Percentiles rank a stretch among this genome's conserved stretches.
Evolutionary conservation across 768 basidiomycete genomes (phyloP).

Genomic region (Hygrocybe coccinea): DNA sequence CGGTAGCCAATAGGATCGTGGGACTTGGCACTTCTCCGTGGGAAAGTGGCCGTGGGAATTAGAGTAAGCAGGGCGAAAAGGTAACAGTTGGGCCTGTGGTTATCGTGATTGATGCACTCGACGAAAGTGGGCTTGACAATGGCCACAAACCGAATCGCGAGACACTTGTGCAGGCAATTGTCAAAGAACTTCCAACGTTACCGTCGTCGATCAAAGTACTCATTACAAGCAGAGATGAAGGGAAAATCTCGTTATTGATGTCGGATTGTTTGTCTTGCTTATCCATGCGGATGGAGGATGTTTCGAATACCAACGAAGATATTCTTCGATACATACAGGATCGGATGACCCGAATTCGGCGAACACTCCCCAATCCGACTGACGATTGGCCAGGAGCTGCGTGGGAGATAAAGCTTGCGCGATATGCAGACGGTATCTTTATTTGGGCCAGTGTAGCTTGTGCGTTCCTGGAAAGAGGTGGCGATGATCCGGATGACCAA

Average conservation of each 20-base stretch:
- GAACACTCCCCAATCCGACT: background rate
- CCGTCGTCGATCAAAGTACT: background rate
- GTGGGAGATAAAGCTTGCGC: background rate
- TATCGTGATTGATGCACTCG: constrained; percentile 6
- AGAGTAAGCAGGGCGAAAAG: too few relatives aligned
- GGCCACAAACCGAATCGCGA: background rate
- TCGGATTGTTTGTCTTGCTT: background rate
- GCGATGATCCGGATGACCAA: background rate
- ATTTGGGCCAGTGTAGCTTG: background rate
- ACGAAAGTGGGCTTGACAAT: constrained; percentile 2
- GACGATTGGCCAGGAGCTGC: background rate
- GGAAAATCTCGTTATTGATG: background rate
- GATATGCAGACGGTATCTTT: background rate
- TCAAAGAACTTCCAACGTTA: background rate
- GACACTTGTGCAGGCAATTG: background rate
- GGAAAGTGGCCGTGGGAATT: too few relatives aligned
- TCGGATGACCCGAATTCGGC: background rate
- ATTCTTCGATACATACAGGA: background rate
- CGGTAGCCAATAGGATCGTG: too few relatives aligned
- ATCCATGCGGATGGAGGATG: background rate
- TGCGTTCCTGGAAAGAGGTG: background rate
- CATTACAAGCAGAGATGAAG: background rate
- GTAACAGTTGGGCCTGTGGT: too few relatives aligned
- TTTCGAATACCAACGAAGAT: background rate
- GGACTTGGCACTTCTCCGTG: too few relatives aligned